Evolutionary conservation across 352 stramenopile genomes (phyloP), one percentile per base, ranked within the genome.

Genomic region (Pythium myriotylum): DNA sequence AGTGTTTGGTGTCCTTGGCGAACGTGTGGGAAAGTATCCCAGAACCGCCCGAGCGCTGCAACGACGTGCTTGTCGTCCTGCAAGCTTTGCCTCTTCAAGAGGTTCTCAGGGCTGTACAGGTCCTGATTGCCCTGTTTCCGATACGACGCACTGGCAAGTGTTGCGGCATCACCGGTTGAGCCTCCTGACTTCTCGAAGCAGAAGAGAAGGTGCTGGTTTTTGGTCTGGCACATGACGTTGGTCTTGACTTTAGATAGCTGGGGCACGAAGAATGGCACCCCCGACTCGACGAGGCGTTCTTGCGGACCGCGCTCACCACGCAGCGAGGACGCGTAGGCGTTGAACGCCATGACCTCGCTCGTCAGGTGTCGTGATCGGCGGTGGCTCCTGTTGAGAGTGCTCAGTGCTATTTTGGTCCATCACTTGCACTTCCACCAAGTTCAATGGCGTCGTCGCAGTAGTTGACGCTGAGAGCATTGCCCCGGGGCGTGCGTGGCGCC

Each of bases 21-120:
- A 4, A 93, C 69, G 24, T 64, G 65, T 0, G 76, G 68, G 54
- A 93, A 93, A 9, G 84, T 93, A 4, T 81, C 79, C 84, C 84
- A 93, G 65, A 88, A 93, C 6, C 78, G 79, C 3, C 57, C 56
- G 54, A 93, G 84, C 3, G 68, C 70, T 1, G 71, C 70, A 8
- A 85, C 54, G 12, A 93, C 76, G 10, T 63, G 61, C 1, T 62
- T 65, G 41, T 91, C 68, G 26, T 82, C 56, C 59, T 79, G 74
- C 3, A 93, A 61, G 19, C 77, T 70, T 53, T 86, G 68, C 1
- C 84, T 80, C 50, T 79, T 78, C 20, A 60, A 54, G 1, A 91
- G 48, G 61, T 93, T 93, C 40, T 88, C 78, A 42, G 82, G 76
- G 19, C 76, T 85, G 68, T 93, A 89, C n/a, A 88, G 42, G 29